Conservation (phyloP, 345 rosid species). For the Limnanthes douglasii region DNA sequence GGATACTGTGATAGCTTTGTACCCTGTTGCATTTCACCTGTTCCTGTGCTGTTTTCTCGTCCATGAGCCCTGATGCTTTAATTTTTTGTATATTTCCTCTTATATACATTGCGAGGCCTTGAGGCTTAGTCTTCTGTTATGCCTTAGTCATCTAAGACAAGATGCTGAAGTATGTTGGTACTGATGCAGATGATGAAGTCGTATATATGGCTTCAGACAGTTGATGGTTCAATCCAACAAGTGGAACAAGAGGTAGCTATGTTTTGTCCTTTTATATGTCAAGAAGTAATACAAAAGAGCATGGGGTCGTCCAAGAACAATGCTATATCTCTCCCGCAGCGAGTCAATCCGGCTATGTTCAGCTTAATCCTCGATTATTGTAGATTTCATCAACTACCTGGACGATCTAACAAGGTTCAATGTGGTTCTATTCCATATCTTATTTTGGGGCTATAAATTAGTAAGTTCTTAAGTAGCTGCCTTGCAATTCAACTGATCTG, state of each 20-base stretch:
- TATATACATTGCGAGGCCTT: too few relatives aligned
- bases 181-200: conserved; percentile 31
- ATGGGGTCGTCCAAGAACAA: conserved; percentile 53
- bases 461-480: too few relatives aligned
- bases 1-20: too few relatives aligned
- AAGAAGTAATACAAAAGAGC: conserved; percentile 36
- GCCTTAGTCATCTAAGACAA: conserved; percentile 6
- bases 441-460: too few relatives aligned
- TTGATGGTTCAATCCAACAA: conserved; percentile 61
- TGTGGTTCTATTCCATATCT: too few relatives aligned
- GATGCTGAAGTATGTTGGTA: neutral
- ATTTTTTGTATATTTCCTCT: neutral
- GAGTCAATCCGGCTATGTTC: conserved; percentile 41
- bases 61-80: neutral
- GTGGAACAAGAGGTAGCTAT: conserved; percentile 71
- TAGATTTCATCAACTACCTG: conserved; percentile 48
- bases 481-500: too few relatives aligned
- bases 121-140: conserved; percentile 3
- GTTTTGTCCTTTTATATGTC: conserved; percentile 61
- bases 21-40: too few relatives aligned
- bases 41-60: neutral
- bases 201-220: conserved; percentile 56
- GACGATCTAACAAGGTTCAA: conserved; percentile 65
- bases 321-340: conserved; percentile 50
- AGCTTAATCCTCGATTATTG: conserved; percentile 54